Conservation (phyloP, 2,329 filamentous ascomycete species). For the Fusarium sambucinum region DNA sequence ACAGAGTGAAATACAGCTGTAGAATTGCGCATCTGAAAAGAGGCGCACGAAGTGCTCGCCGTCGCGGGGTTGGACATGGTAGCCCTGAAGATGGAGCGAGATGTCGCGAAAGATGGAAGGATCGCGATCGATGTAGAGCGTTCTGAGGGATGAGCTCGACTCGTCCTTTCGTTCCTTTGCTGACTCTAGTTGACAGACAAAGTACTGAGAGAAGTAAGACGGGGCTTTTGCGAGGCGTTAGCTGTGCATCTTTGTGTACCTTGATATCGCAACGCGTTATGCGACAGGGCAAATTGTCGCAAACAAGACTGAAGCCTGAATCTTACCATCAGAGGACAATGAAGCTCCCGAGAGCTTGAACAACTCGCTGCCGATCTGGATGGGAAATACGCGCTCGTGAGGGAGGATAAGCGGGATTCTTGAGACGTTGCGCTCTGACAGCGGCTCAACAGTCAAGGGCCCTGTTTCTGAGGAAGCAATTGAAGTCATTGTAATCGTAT, state of each 20-base stretch:
- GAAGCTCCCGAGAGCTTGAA: constrained; percentile 81
- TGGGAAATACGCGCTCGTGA: constrained; percentile 78
- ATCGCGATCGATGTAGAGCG: constrained; percentile 95
- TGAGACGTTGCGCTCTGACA: constrained; percentile 53
- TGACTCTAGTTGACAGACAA: constrained; percentile 80
- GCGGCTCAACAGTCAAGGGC: constrained; percentile 42
- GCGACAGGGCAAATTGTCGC: constrained; percentile 7
- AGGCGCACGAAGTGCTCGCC: constrained; percentile 90
- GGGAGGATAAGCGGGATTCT: constrained; percentile 71
- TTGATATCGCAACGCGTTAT: background rate
- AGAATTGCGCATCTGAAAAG: constrained; percentile 96
- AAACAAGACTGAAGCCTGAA: constrained; percentile 4
- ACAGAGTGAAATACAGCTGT: constrained; percentile 71
- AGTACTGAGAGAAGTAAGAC: constrained; percentile 96
- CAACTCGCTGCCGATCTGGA: constrained; percentile 78
- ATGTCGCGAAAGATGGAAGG: constrained; percentile 91
- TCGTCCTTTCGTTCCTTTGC: constrained; percentile 71
- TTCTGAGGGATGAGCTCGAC: constrained; percentile 68
- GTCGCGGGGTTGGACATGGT: constrained; percentile 85
- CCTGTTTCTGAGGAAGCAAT: constrained; percentile 49
- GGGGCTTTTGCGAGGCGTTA: constrained; percentile 73
- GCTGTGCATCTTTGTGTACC: background rate
- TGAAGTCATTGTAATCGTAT: constrained; percentile 16
- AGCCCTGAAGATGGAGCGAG: constrained; percentile 89
- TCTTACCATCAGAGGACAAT: constrained; percentile 77